These are phyloP conservation scores for Wickerhamomyces sp. DNA, from an alignment of 1,139 yeast genomes.

Conservation along the genomic window DNA sequence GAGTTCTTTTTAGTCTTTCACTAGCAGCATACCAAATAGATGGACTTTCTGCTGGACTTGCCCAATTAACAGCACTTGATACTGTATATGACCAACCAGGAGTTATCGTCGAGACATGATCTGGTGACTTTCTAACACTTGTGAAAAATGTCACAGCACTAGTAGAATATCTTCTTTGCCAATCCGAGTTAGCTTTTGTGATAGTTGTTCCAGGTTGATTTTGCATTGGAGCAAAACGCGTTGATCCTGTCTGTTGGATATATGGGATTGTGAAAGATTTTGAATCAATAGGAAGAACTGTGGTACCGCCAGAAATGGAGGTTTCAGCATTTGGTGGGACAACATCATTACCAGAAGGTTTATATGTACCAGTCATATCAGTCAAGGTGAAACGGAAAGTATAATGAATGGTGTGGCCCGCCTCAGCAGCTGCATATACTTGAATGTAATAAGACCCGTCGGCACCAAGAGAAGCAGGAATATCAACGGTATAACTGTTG, in stretches of 20 bases:
- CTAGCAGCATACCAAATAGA: constrained; percentile 43
- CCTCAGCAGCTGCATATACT: constrained; percentile 41
- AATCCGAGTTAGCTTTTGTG: constrained; percentile 48
- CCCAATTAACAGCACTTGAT: constrained; percentile 58
- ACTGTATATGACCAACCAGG: constrained; percentile 79
- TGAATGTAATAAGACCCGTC: constrained; percentile 72
- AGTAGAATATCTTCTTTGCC: constrained; percentile 60
- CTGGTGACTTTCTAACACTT: constrained; percentile 39
- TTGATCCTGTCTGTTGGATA: constrained; percentile 66
- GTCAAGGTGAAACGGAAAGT: constrained; percentile 58
- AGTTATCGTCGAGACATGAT: constrained; percentile 59
- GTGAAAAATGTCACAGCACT: constrained; percentile 60
- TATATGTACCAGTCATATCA: constrained; percentile 64
- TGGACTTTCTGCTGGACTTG: constrained; percentile 65
- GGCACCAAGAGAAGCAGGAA: constrained; percentile 43
- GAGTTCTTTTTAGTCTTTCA: constrained; percentile 23
- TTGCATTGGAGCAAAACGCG: constrained; percentile 90
- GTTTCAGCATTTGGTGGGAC: constrained; percentile 43
- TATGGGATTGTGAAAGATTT: constrained; percentile 53
- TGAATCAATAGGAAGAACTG: constrained; percentile 27
- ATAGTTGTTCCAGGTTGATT: constrained; percentile 69
- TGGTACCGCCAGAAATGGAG: constrained; percentile 27
- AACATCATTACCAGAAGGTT: constrained; percentile 36
- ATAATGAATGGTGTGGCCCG: constrained; percentile 64
- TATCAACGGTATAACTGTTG: constrained; percentile 36